These are phyloP conservation scores for Paramarasmius palmivorus DNA, from an alignment of 1,284 basidiomycete genomes.

Conservation along the genomic window DNA sequence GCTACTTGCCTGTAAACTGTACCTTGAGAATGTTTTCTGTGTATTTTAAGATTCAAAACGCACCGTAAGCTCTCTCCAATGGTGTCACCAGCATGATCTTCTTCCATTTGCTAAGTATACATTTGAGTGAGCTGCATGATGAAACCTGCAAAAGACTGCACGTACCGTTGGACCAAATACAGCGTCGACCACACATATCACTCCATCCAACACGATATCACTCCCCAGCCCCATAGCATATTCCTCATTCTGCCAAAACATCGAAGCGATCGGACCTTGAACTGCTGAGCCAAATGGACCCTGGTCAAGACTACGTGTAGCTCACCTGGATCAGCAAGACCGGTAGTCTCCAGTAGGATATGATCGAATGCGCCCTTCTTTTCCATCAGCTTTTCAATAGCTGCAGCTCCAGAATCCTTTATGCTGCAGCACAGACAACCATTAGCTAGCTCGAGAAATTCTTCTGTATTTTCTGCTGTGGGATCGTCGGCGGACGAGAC, in stretches of 20 bases:
- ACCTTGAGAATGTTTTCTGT: neutral
- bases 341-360: slow-evolving; percentile 91
- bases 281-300: neutral
- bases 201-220: slow-evolving; percentile 83
- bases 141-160: neutral
- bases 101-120: slow-evolving; percentile 73
- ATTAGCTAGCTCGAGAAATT: slow-evolving; percentile 87
- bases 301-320: slow-evolving; percentile 10
- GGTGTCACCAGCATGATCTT: slow-evolving; percentile 64
- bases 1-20: slow-evolving; percentile 77
- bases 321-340: slow-evolving; percentile 87
- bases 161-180: slow-evolving; percentile 78
- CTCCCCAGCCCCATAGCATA: slow-evolving; percentile 68
- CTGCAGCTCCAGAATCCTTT: slow-evolving; percentile 87
- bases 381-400: slow-evolving; percentile 87
- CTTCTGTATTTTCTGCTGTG: slow-evolving; percentile 63
- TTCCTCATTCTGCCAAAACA: slow-evolving; percentile 94
- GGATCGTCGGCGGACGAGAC: slow-evolving; percentile 71
- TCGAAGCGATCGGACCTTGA: slow-evolving; percentile 79
- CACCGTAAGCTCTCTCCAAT: slow-evolving; percentile 80
- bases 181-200: slow-evolving; percentile 90
- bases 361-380: slow-evolving; percentile 87
- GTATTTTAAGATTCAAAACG: slow-evolving; percentile 13
- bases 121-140: neutral
- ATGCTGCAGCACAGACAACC: slow-evolving; percentile 95